Evolutionary conservation across 371 early-diverging fungal species (phyloP), one percentile per base, ranked within the genome.

Genomic region (Rhizopus stolonifer): DNA sequence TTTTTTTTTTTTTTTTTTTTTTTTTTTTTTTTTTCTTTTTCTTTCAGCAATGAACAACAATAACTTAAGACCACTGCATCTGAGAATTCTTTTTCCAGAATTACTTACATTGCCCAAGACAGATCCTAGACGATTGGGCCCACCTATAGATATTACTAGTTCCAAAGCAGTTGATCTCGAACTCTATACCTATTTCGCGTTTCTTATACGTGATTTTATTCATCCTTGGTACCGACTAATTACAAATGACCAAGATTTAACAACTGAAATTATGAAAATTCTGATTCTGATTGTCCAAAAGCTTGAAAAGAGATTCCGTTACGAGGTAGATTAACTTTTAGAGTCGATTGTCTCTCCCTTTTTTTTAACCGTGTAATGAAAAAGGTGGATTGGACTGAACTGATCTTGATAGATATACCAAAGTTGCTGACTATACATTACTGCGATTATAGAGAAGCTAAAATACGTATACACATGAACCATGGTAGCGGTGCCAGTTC

Each of bases 331-430:
- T 29, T 29, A 29, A 29, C 31, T 7, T 7, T 10, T 10, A 29
- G 31, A 34, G 32, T 23, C 10, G 11, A 14, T n/a, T 21, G 24
- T 7, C 40, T 10, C 23, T 36, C 14, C 19, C 9, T 45, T 44
- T n/a, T n/a, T n/a, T 24, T 25, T 36, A 24, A 25, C 24, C 29
- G 3, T 10, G 40, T 39, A 21, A 19, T 23, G n/a, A n/a, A 47
- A n/a, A 62, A 83, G 82, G 74, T 80, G 8, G 82, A 83, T 58
- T 79, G 80, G 80, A 79, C 82, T 13, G 82, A 67, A 22, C 50
- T 83, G 10, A 58, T 80, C 22, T 52, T 81, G 32, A 59, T 74
- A 38, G 74, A 76, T 56, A 64, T 78, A 17, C 81, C 84, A 5
- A 70, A 77, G n/a, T 59, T 83, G 18, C 53, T 80, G 22, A 66